Base-by-base conservation (phyloP, 495 filamentous ascomycete genomes). In the Chaetomium tenue region DNA sequence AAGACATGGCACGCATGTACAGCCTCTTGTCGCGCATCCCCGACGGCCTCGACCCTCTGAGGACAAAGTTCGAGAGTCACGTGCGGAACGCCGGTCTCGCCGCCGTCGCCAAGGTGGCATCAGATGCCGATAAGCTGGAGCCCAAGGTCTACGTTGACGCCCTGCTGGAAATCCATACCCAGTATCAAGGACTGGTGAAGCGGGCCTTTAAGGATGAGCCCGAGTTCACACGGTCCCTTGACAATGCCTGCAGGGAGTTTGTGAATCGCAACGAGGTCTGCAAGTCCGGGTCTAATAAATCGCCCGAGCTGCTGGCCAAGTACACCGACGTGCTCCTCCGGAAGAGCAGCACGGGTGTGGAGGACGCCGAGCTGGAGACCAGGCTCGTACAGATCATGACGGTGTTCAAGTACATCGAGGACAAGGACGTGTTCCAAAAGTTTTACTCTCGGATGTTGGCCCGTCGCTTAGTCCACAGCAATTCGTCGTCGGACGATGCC, bases 361-460 rank as follows among this genome's bases (percentile, higher is more conserved):
- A 98, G 74, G 95, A 98, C 74, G 88, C 89, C 26, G 92, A 98
- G 66, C 86, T 98, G 58, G 94, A 99, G 76, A 87, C 88, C 66
- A 91, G 90, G 61, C 80, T 98, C 48, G 86, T 88, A n/a, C 90
- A 97, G 72, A 93, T 99, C 70, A 99, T 99, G 94, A 97, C 92
- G 2, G 91, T 98, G 44, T 99, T 99, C 86, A 99, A 99, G 77
- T 99, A 98, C 79, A 97, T 99, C 68, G 95, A 99, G 71, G 94
- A 99, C 78, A 98, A 98, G 79, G 94, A 99, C 75, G 94, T 99
- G 8, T 99, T 98, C 83, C 95, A 98, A 77, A 98, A 97, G 75
- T 98, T 97, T 78, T 99, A 99, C 77, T 95, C 95, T 11, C 90
- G 93, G 56, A 94, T 93, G 88, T 79, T 99, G 66, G 95, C 94